Conservation (phyloP, 306 rosid species). For the Glycine soja region DNA sequence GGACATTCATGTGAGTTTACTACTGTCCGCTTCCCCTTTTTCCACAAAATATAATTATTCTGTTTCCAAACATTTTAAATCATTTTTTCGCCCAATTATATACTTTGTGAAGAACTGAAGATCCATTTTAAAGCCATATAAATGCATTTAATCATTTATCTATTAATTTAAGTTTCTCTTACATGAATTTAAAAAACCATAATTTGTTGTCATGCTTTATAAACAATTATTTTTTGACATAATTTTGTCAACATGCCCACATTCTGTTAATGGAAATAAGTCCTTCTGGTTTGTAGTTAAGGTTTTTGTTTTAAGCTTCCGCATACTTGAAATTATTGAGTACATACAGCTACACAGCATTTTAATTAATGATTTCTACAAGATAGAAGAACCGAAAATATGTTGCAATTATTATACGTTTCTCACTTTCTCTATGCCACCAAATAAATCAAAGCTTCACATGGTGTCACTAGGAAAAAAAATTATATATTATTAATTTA, state of each 20-base stretch:
- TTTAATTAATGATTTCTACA: conserved; percentile 3
- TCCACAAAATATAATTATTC: neutral
- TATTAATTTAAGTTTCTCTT: neutral
- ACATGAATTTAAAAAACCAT: neutral
- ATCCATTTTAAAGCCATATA: neutral
- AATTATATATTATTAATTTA: neutral
- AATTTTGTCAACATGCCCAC: conserved; percentile 13
- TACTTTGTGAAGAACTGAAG: neutral
- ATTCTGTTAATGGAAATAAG: neutral
- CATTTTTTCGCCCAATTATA: neutral
- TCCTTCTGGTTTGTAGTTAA: neutral
- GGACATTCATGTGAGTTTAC: neutral
- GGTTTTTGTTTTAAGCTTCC: neutral
- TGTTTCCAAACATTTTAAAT: neutral
- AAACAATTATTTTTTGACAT: neutral
- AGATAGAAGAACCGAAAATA: neutral
- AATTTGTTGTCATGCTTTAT: conserved; percentile 20
- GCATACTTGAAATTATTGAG: conserved; percentile 4
- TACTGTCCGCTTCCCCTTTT: neutral
- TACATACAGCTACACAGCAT: conserved; percentile 21
- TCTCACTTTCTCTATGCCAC: too few relatives aligned
- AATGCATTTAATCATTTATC: conserved; percentile 24
- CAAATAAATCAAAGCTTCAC: conserved; percentile 14
- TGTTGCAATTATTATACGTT: neutral
- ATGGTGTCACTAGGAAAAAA: neutral